These are phyloP conservation scores for Camellia japonica DNA, from an alignment of 148 eudicot genomes.

Conservation along the genomic window DNA sequence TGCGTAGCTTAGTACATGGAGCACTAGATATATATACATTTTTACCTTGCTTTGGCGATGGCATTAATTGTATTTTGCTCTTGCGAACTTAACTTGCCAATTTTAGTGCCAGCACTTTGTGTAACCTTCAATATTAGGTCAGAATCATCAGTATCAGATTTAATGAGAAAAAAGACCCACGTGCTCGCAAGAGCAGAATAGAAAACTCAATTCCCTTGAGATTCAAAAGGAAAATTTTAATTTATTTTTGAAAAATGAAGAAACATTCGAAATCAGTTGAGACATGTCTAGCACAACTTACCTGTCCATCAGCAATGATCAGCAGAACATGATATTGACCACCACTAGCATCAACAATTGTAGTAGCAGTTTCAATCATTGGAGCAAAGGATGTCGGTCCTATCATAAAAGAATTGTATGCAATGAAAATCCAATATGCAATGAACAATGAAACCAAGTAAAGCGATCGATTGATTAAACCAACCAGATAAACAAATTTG, in stretches of 20 bases:
- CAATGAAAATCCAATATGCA: neutral
- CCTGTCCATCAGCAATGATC: conserved; percentile 51
- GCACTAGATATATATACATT: neutral
- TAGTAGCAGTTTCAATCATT: conserved; percentile 33
- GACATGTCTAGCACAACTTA: neutral
- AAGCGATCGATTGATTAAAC: neutral
- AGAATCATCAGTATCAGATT: neutral
- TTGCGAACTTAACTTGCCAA: conserved; percentile 28
- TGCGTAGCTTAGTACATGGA: neutral
- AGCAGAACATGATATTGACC: conserved; percentile 42
- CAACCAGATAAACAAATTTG: conserved; percentile 30
- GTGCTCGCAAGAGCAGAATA: neutral
- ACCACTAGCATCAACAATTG: conserved; percentile 34
- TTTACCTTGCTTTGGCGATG: conserved; percentile 41
- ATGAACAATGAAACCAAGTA: neutral
- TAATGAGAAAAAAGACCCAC: neutral
- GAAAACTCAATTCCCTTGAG: neutral
- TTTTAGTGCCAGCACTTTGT: conserved; percentile 21
- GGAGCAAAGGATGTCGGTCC: conserved; percentile 46
- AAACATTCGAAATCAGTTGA: no score
- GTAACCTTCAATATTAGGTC: conserved; percentile 20
- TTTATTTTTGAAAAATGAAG: no score
- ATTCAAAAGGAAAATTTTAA: no score
- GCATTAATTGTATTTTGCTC: conserved; percentile 33
- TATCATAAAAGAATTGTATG: neutral